Percentiles rank a stretch among this genome's conserved stretches.
Evolutionary conservation across 352 stramenopile genomes (phyloP).

Genomic region (Phytopythium helicoides): DNA sequence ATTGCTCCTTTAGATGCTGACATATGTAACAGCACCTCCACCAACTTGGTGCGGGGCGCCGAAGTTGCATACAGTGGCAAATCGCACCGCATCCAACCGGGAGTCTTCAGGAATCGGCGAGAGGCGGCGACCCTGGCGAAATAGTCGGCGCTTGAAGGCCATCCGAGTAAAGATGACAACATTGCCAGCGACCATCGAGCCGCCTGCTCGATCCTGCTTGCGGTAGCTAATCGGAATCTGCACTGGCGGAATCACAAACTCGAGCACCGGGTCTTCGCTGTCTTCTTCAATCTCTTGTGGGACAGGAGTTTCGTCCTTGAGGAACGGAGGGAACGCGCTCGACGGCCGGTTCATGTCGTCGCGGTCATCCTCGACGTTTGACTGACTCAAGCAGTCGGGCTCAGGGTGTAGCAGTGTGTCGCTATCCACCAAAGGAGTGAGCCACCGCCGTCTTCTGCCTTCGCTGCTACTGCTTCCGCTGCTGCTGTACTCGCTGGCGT

Average conservation of each 20-base stretch:
- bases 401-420: no score
- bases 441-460: no score
- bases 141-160: conserved; percentile 28
- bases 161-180: conserved; percentile 29
- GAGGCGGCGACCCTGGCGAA: conserved; percentile 10
- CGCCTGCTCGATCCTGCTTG: conserved; percentile 24
- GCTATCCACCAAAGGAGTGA: no score
- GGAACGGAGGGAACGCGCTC: not conserved
- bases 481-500: not conserved
- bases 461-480: no score
- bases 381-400: not conserved
- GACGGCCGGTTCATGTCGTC: not conserved
- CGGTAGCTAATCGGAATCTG: conserved; percentile 25
- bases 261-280: not conserved
- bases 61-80: conserved; percentile 5
- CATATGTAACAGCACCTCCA: not conserved
- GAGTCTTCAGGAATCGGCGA: conserved; percentile 15
- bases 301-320: not conserved
- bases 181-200: conserved; percentile 25
- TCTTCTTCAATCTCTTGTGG: conserved; percentile 15
- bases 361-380: not conserved
- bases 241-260: conserved; percentile 27
- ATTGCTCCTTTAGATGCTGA: not conserved
- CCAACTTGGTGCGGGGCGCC: not conserved
- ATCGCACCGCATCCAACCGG: not conserved